Evolutionary conservation across 345 rosid species (phyloP).

Genomic region (Cardamine resedifolia): DNA sequence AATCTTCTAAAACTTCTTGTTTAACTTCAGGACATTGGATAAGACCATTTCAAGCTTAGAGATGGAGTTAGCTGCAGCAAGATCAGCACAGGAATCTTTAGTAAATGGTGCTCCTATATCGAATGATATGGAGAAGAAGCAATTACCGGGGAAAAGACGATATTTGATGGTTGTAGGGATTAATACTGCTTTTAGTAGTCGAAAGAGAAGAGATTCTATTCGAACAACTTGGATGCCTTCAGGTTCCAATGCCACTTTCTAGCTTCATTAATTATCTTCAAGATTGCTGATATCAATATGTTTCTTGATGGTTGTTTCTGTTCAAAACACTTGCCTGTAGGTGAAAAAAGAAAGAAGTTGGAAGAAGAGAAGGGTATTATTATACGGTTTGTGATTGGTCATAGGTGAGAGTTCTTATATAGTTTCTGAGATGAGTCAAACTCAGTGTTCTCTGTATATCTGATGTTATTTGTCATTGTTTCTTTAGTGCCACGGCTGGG

Average conservation of each 20-base stretch:
- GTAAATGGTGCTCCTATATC: conserved; percentile 67
- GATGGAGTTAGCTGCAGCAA: conserved; percentile 97
- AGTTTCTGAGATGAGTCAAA: conserved; percentile 3
- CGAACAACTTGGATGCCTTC: conserved; percentile 97
- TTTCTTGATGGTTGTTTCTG: conserved; percentile 7
- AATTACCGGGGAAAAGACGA: conserved; percentile 49
- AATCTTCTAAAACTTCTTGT: conserved; percentile 11
- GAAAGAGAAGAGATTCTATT: conserved; percentile 91
- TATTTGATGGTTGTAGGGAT: conserved; percentile 89
- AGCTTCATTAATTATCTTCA: conserved; percentile 13
- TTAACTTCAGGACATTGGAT: conserved; percentile 66
- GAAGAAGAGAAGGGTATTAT: conserved; percentile 68
- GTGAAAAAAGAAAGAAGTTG: conserved; percentile 65
- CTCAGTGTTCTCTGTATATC: not conserved
- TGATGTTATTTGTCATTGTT: conserved; percentile 1
- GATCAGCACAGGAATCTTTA: conserved; percentile 77
- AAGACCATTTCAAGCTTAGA: conserved; percentile 92
- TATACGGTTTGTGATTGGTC: conserved; percentile 70
- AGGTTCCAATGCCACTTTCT: conserved; percentile 48
- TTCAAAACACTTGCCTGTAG: conserved; percentile 32
- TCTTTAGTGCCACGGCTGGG: conserved; percentile 75
- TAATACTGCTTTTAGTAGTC: conserved; percentile 93
- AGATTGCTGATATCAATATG: not conserved
- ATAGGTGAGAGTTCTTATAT: conserved; percentile 49
- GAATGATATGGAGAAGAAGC: conserved; percentile 48